Conservation (phyloP, 2,329 filamentous ascomycete genomes). For the Colletotrichum shisoi region DNA sequence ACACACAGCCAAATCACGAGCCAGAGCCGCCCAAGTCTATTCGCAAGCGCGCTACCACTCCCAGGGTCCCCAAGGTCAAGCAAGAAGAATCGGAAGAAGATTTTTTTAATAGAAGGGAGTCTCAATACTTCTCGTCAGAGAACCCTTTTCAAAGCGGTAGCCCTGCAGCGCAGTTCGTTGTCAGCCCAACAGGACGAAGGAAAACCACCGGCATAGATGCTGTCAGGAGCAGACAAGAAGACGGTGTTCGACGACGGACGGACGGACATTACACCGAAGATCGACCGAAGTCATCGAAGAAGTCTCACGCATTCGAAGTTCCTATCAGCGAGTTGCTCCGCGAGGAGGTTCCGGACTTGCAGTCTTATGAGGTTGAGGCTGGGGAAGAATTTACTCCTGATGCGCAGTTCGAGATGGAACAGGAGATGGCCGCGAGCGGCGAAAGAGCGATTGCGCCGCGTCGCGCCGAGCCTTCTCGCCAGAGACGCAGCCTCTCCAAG, state of each 20-base stretch:
- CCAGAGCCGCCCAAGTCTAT: constrained; percentile 52
- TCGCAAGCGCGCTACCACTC: constrained; percentile 61
- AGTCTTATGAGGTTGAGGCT: constrained; percentile 60
- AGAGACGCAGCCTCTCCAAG: constrained; percentile 62
- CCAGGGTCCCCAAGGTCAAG: constrained; percentile 55
- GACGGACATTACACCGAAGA: constrained; percentile 44
- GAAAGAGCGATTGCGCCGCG: constrained; percentile 56
- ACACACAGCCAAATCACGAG: constrained; percentile 65
- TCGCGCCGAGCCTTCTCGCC: constrained; percentile 50
- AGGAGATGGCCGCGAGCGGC: constrained; percentile 68
- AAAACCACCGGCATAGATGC: constrained; percentile 53
- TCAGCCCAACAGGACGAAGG: constrained; percentile 59
- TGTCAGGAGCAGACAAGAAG: constrained; percentile 41
- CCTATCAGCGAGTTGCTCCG: constrained; percentile 55
- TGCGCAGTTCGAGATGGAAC: constrained; percentile 81
- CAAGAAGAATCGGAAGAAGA: constrained; percentile 62
- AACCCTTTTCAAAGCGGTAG: constrained; percentile 93
- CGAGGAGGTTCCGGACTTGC: constrained; percentile 47
- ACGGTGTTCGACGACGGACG: constrained; percentile 55
- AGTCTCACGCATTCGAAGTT: constrained; percentile 67
- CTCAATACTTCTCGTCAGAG: constrained; percentile 75
- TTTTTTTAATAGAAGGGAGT: constrained; percentile 50
- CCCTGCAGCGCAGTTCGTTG: constrained; percentile 65
- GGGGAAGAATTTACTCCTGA: constrained; percentile 96
- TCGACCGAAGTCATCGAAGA: constrained; percentile 35